Base-by-base conservation (phyloP, 768 basidiomycete species). In the Artomyces pyxidatus region DNA sequence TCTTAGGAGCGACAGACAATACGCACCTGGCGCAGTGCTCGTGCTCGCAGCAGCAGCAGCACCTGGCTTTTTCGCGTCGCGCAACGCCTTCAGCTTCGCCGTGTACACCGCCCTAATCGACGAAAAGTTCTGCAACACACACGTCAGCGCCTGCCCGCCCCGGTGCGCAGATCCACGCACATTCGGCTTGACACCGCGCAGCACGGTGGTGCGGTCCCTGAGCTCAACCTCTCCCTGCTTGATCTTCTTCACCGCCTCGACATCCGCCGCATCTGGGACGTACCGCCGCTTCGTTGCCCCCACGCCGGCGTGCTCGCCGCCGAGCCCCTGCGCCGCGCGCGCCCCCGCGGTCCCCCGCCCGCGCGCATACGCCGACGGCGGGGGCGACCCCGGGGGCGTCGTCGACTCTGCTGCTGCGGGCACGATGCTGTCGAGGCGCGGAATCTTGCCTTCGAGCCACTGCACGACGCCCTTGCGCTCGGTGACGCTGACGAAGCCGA, bases 211-310 rank as follows among this genome's bases (percentile, higher is more conserved):
- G 45, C 90, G 74, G 64, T 95, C 88, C 47, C 77, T 72, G 16
- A 93, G 72, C 63, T 92, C 85, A n/a, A 89, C 72, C 58, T 90
- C 85, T 49, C 77, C 80, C 61, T 71, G 70, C 60, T 71, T 76
- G 51, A 96, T 90, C 60, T 81, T 84, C 69, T 94, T 96, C 50
- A 95, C 93, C 19, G 84, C 75, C 43, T 92, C 92, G 3, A 80
- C 65, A 61, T 97, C 95, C 21, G 77, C 76, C 0, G 74, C 57
- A 63, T 97, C 87, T 0, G 87, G 71, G 12, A 86, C 80, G 59
- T 95, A 94, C 26, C 83, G 77, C 46, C 86, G 73, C 65, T 94
- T 95, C 17, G 72, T 57, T 8, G 57, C 54, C n/a, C 35, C 55
- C n/a, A 52, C 48, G 12, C 48, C 32, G 16, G 58, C 45, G 38